Percentiles rank a stretch among this genome's conserved stretches.
Evolutionary conservation across 2,329 filamentous ascomycete species (phyloP).

Genomic region (Alternaria brassicae): DNA sequence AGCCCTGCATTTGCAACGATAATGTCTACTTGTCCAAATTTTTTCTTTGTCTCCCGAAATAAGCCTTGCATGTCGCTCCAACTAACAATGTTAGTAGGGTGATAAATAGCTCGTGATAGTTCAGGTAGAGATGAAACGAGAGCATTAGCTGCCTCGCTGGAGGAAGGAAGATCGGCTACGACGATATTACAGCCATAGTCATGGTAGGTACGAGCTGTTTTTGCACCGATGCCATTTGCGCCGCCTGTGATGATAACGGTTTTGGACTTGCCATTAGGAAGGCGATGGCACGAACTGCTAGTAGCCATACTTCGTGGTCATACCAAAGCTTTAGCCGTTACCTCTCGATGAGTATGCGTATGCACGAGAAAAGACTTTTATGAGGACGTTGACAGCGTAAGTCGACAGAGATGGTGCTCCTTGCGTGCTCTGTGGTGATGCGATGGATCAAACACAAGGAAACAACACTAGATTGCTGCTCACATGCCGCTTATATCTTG

Average conservation of each 20-base stretch:
- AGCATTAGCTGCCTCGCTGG: slow-evolving; percentile 31
- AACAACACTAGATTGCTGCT: not conserved
- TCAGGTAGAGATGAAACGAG: slow-evolving; percentile 41
- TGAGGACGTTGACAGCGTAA: not conserved
- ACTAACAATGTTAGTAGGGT: slow-evolving; percentile 47
- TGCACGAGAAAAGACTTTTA: not conserved
- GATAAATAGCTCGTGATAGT: slow-evolving; percentile 43
- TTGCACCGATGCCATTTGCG: slow-evolving; percentile 53
- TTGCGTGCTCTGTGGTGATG: not conserved
- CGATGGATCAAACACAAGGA: not conserved
- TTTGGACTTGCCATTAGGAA: slow-evolving; percentile 35
- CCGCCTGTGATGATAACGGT: slow-evolving; percentile 53
- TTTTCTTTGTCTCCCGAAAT: slow-evolving; percentile 42
- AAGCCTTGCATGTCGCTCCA: slow-evolving; percentile 49
- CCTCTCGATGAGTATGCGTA: not conserved
- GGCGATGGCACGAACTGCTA: slow-evolving; percentile 9
- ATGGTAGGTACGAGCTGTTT: slow-evolving; percentile 50
- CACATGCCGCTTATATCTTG: not conserved
- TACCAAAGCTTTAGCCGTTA: not conserved
- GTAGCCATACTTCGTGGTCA: not conserved
- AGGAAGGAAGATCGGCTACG: slow-evolving; percentile 46
- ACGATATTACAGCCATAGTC: slow-evolving; percentile 50
- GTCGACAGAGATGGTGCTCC: not conserved
- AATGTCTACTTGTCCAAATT: slow-evolving; percentile 50
- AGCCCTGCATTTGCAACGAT: slow-evolving; percentile 55